A percentile compares a stretch with the other conserved stretches of the same genome.
phyloP scores from a whole-genome alignment of 441 rosid species.

The Hura crepitans region DNA sequence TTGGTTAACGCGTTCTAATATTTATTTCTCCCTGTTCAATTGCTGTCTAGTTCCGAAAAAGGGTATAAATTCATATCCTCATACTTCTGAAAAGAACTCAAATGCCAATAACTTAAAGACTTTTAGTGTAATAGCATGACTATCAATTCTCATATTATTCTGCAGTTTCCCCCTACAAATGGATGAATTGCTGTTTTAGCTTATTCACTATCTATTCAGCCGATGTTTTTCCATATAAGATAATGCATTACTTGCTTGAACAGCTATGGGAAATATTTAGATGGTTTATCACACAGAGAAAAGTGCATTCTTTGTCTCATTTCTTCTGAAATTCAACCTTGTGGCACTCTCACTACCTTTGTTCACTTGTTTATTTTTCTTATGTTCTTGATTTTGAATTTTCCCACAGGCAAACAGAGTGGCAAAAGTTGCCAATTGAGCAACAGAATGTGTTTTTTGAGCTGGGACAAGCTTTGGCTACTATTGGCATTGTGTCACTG shows the following conservation, averaged over 20 bases:
- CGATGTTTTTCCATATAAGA: background rate
- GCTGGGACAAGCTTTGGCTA: conserved; percentile 70
- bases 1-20: too few relatives aligned
- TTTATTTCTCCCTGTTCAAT: too few relatives aligned
- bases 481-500: conserved; percentile 60
- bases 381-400: conserved; percentile 15
- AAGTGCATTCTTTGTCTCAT: background rate
- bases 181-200: too few relatives aligned
- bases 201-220: background rate
- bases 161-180: too few relatives aligned
- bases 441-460: conserved; percentile 49
- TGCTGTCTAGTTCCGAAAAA: too few relatives aligned
- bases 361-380: background rate
- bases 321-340: background rate
- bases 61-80: too few relatives aligned
- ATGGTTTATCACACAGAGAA: background rate
- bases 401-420: conserved; percentile 61
- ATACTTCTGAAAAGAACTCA: too few relatives aligned
- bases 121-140: too few relatives aligned
- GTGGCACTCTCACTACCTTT: background rate
- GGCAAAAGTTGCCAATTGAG: conserved; percentile 64
- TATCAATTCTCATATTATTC: too few relatives aligned
- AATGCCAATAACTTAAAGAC: too few relatives aligned
- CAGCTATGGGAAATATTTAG: background rate
- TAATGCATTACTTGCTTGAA: background rate